Conservation (phyloP, 2,329 filamentous ascomycete species). For the Fusarium pseudoanthophilum region DNA sequence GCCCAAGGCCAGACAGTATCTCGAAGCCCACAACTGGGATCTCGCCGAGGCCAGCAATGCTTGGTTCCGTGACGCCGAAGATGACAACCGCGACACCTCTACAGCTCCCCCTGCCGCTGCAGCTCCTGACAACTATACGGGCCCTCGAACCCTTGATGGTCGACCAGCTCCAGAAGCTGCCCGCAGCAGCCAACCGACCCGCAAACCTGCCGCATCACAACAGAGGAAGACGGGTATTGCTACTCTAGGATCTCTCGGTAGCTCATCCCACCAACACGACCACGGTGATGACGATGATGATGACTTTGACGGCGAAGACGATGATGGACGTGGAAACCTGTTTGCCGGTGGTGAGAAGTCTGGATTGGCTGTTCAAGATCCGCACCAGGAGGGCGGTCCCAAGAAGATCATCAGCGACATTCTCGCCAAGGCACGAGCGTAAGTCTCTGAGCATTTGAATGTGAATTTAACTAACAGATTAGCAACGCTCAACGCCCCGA, state of each 20-base stretch:
- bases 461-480: slow-evolving; percentile 18
- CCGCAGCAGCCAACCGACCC: slow-evolving; percentile 44
- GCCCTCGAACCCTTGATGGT: slow-evolving; percentile 71
- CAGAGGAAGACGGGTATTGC: slow-evolving; percentile 70
- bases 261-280: slow-evolving; percentile 60
- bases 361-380: slow-evolving; percentile 74
- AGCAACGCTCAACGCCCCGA: slow-evolving; percentile 72
- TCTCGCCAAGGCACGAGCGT: slow-evolving; percentile 72
- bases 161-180: slow-evolving; percentile 63
- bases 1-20: slow-evolving; percentile 72
- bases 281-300: slow-evolving; percentile 70
- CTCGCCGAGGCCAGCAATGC: slow-evolving; percentile 69
- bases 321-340: slow-evolving; percentile 71
- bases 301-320: slow-evolving; percentile 66
- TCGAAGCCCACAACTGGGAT: slow-evolving; percentile 74
- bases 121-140: slow-evolving; percentile 61
- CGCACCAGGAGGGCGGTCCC: slow-evolving; percentile 60
- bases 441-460: slow-evolving; percentile 34
- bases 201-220: slow-evolving; percentile 51
- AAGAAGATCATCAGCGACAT: slow-evolving; percentile 71
- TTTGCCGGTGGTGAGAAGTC: slow-evolving; percentile 91
- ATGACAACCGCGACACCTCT: slow-evolving; percentile 60
- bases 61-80: slow-evolving; percentile 65
- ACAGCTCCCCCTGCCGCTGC: slow-evolving; percentile 50
- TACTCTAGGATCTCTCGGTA: slow-evolving; percentile 67